Evolutionary conservation across 805 yeast genomes (phyloP), one percentile per base, ranked within the genome.

Genomic region (Starmerella gropengiesseri): DNA sequence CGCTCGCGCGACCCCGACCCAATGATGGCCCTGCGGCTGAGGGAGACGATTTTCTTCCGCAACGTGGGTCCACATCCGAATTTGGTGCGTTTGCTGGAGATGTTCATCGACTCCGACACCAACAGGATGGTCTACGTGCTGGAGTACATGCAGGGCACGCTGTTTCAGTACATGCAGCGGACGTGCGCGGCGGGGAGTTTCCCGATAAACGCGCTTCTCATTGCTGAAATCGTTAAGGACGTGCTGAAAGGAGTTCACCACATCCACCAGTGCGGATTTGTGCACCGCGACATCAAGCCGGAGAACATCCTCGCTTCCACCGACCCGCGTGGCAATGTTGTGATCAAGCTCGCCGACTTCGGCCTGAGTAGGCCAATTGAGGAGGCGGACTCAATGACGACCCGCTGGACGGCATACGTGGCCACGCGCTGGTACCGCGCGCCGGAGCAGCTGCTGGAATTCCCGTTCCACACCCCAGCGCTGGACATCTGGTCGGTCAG

Each of bases 381-480:
- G 13, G 27, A 21, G 22, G 14, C 23, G 17, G 13, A n/a, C 21
- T 3, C 20, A 7, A 82, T 81, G 0, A 67, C 75, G 28, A 72
- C 74, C 0, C 76, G 75, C 41, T 68, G 84, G 58, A 82, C 96
- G 0, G 74, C 85, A 1, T 89, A 87, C 57, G 96, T 89, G 16
- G 95, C 93, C 1, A 89, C 97, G 1, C 67, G 96, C 48, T 89
- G 98, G 98, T 89, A 89, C 60, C 68, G 96, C 43, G 87, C 96
- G 0, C 98, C 98, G 0, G 98, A 89, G 57, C 65, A 89, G 41
- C 64, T 89, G 14, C 48, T 61, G 20, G 50, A 48, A 13, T 34
- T 50, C 16, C 41, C 46, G 13, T 80, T 75, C 56, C 89, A 89
- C 57, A 76, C 91, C 0, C 77, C 75, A 2, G 84, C 86, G 0